Evolutionary conservation across 257 asterid species (phyloP).

Genomic region (Misopates orontium): DNA sequence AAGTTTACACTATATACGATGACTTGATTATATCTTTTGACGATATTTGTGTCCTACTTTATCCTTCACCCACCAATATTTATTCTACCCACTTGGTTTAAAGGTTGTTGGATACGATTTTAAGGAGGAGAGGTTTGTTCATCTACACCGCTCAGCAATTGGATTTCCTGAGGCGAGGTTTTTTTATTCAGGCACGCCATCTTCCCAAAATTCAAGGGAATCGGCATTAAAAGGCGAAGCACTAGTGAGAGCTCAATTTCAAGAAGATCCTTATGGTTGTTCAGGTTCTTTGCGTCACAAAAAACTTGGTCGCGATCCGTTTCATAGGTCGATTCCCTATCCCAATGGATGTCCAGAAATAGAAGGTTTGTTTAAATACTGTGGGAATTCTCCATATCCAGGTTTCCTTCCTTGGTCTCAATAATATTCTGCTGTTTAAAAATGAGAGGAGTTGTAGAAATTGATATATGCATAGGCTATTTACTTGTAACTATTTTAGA

Average conservation of each 20-base stretch:
- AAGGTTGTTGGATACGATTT: slow-evolving; percentile 92
- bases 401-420: slow-evolving; percentile 77
- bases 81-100: slow-evolving; percentile 8
- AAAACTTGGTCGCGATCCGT: slow-evolving; percentile 81
- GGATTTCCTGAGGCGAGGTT: slow-evolving; percentile 69
- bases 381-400: slow-evolving; percentile 71
- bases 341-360: slow-evolving; percentile 97
- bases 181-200: slow-evolving; percentile 79
- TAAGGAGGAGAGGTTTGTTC: slow-evolving; percentile 87
- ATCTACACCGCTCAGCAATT: slow-evolving; percentile 74
- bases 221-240: slow-evolving; percentile 92
- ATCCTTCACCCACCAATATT: background rate
- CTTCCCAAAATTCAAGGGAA: slow-evolving; percentile 69
- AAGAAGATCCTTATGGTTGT: slow-evolving; percentile 88
- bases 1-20: no score
- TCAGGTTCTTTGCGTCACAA: slow-evolving; percentile 67
- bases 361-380: slow-evolving; percentile 68
- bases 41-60: background rate
- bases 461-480: no score
- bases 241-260: slow-evolving; percentile 67
- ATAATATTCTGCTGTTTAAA: background rate
- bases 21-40: background rate
- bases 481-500: no score
- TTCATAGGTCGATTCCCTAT: slow-evolving; percentile 87
- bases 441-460: background rate